These are phyloP conservation scores for Penicillium maclennaniae DNA, from an alignment of 495 filamentous ascomycete genomes.

Conservation along the genomic window DNA sequence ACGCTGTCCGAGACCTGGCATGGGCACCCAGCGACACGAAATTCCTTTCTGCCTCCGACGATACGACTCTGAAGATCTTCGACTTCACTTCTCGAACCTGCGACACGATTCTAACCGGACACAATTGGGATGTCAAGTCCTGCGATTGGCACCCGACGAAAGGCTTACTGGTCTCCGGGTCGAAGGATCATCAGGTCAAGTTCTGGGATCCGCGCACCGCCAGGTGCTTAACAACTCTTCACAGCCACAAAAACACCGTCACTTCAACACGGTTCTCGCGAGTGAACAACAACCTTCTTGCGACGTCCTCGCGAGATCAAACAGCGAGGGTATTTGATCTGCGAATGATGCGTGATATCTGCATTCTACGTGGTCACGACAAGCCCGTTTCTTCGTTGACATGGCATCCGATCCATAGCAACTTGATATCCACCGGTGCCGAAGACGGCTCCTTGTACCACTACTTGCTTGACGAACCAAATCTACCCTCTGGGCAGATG, in stretches of 20 bases:
- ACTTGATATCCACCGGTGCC: slow-evolving; percentile 85
- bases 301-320: slow-evolving; percentile 88
- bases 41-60: slow-evolving; percentile 94
- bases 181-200: slow-evolving; percentile 95
- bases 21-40: slow-evolving; percentile 92
- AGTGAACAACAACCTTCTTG: slow-evolving; percentile 74
- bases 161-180: slow-evolving; percentile 90
- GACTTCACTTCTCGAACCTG: slow-evolving; percentile 86
- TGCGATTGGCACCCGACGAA: slow-evolving; percentile 98
- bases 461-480: slow-evolving; percentile 89
- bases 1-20: slow-evolving; percentile 86
- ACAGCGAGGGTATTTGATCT: slow-evolving; percentile 90
- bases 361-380: slow-evolving; percentile 85
- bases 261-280: slow-evolving; percentile 85
- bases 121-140: slow-evolving; percentile 93
- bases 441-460: slow-evolving; percentile 85
- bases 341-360: slow-evolving; percentile 96
- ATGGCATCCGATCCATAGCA: slow-evolving; percentile 90
- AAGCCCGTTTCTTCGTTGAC: slow-evolving; percentile 89
- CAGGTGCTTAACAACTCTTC: slow-evolving; percentile 85
- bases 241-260: slow-evolving; percentile 96
- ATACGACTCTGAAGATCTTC: slow-evolving; percentile 88
- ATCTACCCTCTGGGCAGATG: slow-evolving; percentile 65
- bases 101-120: slow-evolving; percentile 77
- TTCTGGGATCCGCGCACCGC: slow-evolving; percentile 94